Evolutionary conservation across 192 early-diverging fungal genomes (phyloP).

Genomic region (Coemansia sp.): DNA sequence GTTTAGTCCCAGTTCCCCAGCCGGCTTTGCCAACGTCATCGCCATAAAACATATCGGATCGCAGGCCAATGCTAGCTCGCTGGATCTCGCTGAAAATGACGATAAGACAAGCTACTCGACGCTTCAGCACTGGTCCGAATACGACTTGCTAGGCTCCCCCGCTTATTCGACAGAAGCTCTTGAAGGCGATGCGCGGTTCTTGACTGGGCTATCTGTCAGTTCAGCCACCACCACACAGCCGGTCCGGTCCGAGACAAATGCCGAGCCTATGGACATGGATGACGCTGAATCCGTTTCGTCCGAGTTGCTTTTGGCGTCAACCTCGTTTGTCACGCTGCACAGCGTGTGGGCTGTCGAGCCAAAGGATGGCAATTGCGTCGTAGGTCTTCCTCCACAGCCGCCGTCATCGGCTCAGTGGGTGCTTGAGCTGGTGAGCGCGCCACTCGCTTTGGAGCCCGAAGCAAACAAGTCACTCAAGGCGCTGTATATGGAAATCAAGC

Average conservation of each 20-base stretch:
- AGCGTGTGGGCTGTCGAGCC: slow-evolving; percentile 34
- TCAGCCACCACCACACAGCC: background rate
- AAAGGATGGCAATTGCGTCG: background rate
- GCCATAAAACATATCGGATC: slow-evolving; percentile 17
- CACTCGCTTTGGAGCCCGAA: slow-evolving; percentile 31
- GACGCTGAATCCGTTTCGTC: slow-evolving; percentile 11
- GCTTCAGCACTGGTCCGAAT: slow-evolving; percentile 48
- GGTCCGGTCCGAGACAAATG: background rate
- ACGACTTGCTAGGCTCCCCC: slow-evolving; percentile 42
- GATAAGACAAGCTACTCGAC: background rate
- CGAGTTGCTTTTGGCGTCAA: background rate
- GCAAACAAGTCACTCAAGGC: slow-evolving; percentile 18
- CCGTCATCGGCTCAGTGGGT: slow-evolving; percentile 49
- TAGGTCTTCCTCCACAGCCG: slow-evolving; percentile 22
- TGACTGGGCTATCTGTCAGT: background rate
- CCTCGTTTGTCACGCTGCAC: slow-evolving; percentile 37
- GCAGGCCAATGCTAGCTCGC: background rate
- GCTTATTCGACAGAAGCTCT: background rate
- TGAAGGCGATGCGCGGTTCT: background rate
- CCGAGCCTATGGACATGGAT: background rate
- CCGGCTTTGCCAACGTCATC: slow-evolving; percentile 43
- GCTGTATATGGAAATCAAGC: slow-evolving; percentile 36
- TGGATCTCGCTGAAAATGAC: slow-evolving; percentile 4
- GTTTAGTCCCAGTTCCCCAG: slow-evolving; percentile 10
- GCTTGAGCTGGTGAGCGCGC: slow-evolving; percentile 47